These are phyloP conservation scores for Dendrocalamus latiflorus DNA, from an alignment of 202 grass and related monocot genomes.

Conservation along the genomic window DNA sequence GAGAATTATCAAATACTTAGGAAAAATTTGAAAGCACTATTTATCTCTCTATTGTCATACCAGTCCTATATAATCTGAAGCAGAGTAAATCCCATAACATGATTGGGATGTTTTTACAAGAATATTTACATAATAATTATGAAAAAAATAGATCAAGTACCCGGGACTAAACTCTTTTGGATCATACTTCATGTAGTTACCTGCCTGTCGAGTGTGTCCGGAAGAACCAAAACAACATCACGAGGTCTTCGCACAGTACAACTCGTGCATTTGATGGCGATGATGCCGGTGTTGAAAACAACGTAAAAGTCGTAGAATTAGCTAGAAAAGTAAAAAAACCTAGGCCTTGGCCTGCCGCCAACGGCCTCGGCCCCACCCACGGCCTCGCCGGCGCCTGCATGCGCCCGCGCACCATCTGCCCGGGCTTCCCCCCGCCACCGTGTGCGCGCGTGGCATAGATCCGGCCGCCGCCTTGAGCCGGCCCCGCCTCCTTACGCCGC, in stretches of 20 bases:
- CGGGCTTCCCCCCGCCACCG: too few species aligned
- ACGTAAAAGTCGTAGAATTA: background rate
- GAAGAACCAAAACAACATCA: slow-evolving; percentile 25
- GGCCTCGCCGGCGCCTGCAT: too few species aligned
- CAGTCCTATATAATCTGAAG: too few species aligned
- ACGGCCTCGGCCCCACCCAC: too few species aligned
- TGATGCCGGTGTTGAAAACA: slow-evolving; percentile 25
- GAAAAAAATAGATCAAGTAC: background rate
- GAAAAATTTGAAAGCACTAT: too few species aligned
- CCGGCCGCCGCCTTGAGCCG: too few species aligned
- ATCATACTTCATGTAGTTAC: background rate
- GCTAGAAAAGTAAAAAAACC: background rate
- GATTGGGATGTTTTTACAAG: background rate
- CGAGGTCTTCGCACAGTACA: background rate
- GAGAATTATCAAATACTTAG: too few species aligned
- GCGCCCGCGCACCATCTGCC: too few species aligned
- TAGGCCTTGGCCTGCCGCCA: too few species aligned
- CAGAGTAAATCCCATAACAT: background rate
- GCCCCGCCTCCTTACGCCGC: too few species aligned
- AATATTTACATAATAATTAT: background rate
- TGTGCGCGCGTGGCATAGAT: too few species aligned
- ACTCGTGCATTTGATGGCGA: background rate
- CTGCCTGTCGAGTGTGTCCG: background rate
- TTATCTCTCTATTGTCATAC: too few species aligned
- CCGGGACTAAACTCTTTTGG: background rate